Base-by-base conservation (phyloP, 352 stramenopile genomes). In the Globisporangium uncinulatum region DNA sequence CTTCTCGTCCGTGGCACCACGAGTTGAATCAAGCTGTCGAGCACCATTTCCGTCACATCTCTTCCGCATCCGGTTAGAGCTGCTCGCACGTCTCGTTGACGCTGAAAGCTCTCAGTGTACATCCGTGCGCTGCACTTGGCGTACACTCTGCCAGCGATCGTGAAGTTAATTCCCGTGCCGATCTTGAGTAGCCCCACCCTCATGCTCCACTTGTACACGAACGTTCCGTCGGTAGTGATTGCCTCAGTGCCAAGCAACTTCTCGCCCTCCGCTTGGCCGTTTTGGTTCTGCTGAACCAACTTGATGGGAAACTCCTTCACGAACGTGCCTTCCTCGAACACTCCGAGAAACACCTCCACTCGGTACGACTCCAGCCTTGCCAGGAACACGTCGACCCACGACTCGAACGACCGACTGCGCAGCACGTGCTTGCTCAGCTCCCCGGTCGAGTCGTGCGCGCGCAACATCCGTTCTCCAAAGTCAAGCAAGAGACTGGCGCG, bases 101-200 rank as follows among this genome's bases (percentile, higher is more conserved):
- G 61, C 48, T 67, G 52, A 43, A 65, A 62, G 34, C 39, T 19
- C 20, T 57, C 34, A 0, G 79, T 54, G 56, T 73, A 89, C 42
- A 65, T 45, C 14, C 32, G 46, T 6, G 70, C 36, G 42, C 66
- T 61, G 9, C 62, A 52, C 24, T 70, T 65, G 21, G 64, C 65
- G 55, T 92, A 90, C 4, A 92, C 68, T 65, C 79, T 71, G n/a
- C 82, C 82, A 31, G 74, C 70, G 20, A 91, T 76, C 41, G 77
- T 89, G 44, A 86, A 88, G 49, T 91, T 86, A 15, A 70, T 49
- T 1, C 83, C 83, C 0, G 74, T 87, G n/a, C 83, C 83, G 50
- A 92, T 66, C 61, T 89, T 92, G 31, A 59, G 53, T 3, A 92
- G 51, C 0, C 80, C 80, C 7, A 64, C 65, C 1, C 43, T 44